Conservation (phyloP, 345 rosid species). For the Euclidium syriacum region DNA sequence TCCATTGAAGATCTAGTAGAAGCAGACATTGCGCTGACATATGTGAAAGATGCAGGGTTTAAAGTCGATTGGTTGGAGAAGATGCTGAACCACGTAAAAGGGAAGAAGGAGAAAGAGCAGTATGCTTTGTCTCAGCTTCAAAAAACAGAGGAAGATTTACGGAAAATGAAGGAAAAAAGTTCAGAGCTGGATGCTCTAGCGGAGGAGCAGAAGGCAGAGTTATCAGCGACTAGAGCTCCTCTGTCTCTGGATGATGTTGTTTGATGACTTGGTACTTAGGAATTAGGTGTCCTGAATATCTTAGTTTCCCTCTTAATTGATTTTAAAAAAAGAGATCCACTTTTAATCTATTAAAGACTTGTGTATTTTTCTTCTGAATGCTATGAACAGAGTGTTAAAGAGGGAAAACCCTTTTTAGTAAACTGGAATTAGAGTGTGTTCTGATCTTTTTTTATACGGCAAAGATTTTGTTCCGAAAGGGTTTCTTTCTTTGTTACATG, state of each 20-base stretch:
- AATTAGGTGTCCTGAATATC: too few species aligned
- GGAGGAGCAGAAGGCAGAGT: not conserved
- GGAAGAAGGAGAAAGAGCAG: not conserved
- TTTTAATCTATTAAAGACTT: too few species aligned
- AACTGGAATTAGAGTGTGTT: too few species aligned
- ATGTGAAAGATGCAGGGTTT: not conserved
- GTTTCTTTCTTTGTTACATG: too few species aligned
- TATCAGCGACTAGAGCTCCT: not conserved
- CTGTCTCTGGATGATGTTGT: not conserved
- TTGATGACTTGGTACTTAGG: not conserved
- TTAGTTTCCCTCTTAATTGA: too few species aligned
- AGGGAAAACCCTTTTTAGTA: too few species aligned
- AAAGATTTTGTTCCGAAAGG: too few species aligned
- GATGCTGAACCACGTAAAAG: not conserved
- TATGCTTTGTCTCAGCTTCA: not conserved
- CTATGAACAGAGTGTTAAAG: too few species aligned
- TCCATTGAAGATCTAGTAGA: not conserved
- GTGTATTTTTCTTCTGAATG: too few species aligned
- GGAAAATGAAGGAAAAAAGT: not conserved
- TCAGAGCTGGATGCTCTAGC: not conserved
- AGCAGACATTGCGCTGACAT: not conserved
- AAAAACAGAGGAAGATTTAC: not conserved
- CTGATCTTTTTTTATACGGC: too few species aligned
- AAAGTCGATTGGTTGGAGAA: constrained; percentile 9
- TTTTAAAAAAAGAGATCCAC: too few species aligned